phyloP scores from a whole-genome alignment of 192 early-diverging fungal species.

The Lunasporangiospora selenospora region DNA sequence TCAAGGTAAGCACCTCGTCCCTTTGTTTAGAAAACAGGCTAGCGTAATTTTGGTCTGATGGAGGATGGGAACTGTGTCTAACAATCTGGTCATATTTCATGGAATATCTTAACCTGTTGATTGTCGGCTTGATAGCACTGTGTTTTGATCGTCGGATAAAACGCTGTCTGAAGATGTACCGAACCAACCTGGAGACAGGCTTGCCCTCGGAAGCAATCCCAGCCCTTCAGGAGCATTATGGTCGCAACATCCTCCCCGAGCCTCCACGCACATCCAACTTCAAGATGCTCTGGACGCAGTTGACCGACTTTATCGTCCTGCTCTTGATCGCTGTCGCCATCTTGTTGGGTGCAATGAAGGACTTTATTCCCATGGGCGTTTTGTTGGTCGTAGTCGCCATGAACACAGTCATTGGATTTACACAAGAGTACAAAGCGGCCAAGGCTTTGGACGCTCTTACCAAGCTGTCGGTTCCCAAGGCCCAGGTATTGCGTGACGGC shows the following conservation, averaged over 20 bases:
- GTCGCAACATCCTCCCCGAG: constrained; percentile 82
- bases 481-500: constrained; percentile 77
- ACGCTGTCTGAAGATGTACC: constrained; percentile 86
- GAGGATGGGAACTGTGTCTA: too few relatives aligned
- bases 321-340: constrained; percentile 84
- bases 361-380: constrained; percentile 77
- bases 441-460: constrained; percentile 84
- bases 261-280: constrained; percentile 69
- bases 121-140: constrained; percentile 56
- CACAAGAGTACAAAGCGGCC: constrained; percentile 95
- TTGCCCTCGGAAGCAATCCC: constrained; percentile 64
- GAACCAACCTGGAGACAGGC: constrained; percentile 70
- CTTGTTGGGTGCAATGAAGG: constrained; percentile 83
- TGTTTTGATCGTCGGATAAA: constrained; percentile 96
- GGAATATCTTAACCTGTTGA: too few relatives aligned
- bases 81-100: too few relatives aligned
- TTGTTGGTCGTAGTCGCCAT: constrained; percentile 75
- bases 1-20: constrained; percentile 63
- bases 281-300: constrained; percentile 85
- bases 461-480: constrained; percentile 71
- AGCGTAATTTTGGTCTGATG: too few relatives aligned
- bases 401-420: constrained; percentile 92
- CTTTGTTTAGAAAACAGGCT: too few relatives aligned
- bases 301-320: constrained; percentile 96
- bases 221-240: constrained; percentile 79